Conservation (phyloP, 2,329 filamentous ascomycete genomes). For the Claviceps purpurea region DNA sequence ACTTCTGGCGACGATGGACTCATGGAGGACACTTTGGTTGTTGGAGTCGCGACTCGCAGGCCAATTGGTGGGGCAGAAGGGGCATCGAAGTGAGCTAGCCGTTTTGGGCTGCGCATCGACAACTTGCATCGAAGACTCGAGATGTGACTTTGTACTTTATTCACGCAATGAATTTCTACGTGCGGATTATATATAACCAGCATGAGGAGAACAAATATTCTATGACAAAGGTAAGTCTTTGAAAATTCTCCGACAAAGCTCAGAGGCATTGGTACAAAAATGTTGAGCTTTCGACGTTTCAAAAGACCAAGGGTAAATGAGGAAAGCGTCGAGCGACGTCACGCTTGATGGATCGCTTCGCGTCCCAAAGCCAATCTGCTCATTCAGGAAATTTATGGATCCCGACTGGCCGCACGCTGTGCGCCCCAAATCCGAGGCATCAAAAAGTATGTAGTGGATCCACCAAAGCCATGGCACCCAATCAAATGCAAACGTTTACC, state of each 20-base stretch:
- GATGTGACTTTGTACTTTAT: background rate
- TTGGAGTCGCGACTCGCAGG: slow-evolving; percentile 1
- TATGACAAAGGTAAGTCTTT: no score
- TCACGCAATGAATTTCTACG: background rate
- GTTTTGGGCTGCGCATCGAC: background rate
- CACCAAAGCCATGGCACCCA: slow-evolving; percentile 15
- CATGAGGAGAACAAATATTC: background rate
- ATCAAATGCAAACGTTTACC: slow-evolving; percentile 23
- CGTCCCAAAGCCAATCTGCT: background rate
- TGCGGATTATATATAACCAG: background rate
- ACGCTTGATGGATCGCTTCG: background rate
- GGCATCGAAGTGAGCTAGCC: background rate
- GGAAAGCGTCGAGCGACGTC: background rate
- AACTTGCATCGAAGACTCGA: background rate
- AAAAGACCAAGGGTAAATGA: no score
- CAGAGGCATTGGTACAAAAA: no score
- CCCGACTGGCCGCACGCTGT: background rate
- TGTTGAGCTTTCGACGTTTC: no score
- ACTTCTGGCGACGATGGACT: slow-evolving; percentile 1
- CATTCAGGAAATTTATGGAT: background rate
- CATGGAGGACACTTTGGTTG: slow-evolving; percentile 5
- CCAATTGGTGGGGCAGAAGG: slow-evolving; percentile 3
- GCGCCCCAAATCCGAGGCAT: slow-evolving; percentile 6
- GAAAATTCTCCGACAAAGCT: no score
- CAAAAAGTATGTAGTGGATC: background rate